Evolutionary conservation across 2,329 filamentous ascomycete species (phyloP).

Genomic region (Colletotrichum acutatum): DNA sequence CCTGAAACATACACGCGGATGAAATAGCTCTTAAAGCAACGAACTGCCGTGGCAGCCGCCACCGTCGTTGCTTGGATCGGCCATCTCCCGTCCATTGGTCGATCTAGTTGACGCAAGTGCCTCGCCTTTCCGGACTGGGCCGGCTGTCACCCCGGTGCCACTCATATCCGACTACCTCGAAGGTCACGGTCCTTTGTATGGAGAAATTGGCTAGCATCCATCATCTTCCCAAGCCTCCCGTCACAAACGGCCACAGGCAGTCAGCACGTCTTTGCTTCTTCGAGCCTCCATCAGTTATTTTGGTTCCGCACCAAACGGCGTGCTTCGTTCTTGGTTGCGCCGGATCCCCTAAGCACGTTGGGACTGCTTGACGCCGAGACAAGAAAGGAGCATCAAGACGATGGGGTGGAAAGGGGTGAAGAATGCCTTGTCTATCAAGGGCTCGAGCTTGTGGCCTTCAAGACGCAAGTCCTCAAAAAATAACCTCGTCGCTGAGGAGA

Average conservation of each 20-base stretch:
- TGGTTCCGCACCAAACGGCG: not conserved
- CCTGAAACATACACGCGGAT: conserved; percentile 33
- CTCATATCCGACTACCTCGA: conserved; percentile 10
- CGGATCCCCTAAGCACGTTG: not conserved
- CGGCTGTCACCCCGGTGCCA: conserved; percentile 23
- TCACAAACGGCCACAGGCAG: not conserved
- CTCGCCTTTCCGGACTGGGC: conserved; percentile 24
- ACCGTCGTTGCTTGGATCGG: conserved; percentile 14
- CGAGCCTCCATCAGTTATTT: not conserved
- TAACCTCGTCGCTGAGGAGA: conserved; percentile 25
- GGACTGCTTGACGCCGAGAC: not conserved
- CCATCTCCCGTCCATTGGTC: conserved; percentile 21
- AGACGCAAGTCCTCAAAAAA: conserved; percentile 40
- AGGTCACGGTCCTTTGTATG: conserved; percentile 12
- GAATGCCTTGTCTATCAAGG: conserved; percentile 47
- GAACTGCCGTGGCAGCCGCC: conserved; percentile 26
- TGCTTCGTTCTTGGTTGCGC: not conserved
- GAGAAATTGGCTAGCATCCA: not conserved
- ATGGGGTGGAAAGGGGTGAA: conserved; percentile 54
- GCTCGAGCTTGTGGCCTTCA: conserved; percentile 45
- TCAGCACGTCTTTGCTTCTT: not conserved
- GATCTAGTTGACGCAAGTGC: conserved; percentile 24
- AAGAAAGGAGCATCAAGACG: conserved; percentile 18
- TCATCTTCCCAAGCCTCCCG: not conserved
- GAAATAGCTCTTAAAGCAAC: conserved; percentile 28